Evolutionary conservation across 352 stramenopile genomes (phyloP).

Genomic region (Pythium scleroteichum): DNA sequence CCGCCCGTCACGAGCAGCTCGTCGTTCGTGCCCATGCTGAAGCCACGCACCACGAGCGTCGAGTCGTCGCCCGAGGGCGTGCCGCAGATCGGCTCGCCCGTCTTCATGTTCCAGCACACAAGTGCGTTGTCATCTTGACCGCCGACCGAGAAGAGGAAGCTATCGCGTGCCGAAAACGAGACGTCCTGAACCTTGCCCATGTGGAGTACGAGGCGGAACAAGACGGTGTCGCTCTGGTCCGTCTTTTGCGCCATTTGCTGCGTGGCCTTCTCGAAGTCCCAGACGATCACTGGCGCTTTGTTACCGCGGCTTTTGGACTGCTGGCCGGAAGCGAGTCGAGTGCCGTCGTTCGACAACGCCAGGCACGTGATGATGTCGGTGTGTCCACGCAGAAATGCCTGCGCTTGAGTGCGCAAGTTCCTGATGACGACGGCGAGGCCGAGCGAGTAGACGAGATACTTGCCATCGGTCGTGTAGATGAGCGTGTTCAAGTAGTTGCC

Average conservation of each 20-base stretch:
- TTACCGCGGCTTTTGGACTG: constrained; percentile 93
- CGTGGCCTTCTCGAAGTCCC: constrained; percentile 91
- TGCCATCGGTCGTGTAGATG: constrained; percentile 78
- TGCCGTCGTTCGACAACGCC: constrained; percentile 90
- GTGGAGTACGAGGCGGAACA: constrained; percentile 94
- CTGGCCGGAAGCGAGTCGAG: constrained; percentile 89
- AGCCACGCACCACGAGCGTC: constrained; percentile 84
- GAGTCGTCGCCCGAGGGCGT: constrained; percentile 93
- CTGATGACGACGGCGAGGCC: constrained; percentile 84
- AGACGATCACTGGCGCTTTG: constrained; percentile 94
- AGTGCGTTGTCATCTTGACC: constrained; percentile 97
- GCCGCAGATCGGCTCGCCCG: constrained; percentile 90
- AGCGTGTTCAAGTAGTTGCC: constrained; percentile 58
- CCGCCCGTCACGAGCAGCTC: constrained; percentile 94
- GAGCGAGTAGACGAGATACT: constrained; percentile 86
- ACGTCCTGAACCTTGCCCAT: constrained; percentile 94
- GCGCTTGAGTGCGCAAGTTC: constrained; percentile 68
- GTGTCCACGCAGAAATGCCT: constrained; percentile 92
- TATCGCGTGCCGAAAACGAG: constrained; percentile 87
- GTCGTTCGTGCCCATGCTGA: constrained; percentile 84
- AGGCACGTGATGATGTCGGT: constrained; percentile 93
- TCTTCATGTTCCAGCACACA: constrained; percentile 94
- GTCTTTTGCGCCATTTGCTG: constrained; percentile 58
- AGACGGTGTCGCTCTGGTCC: constrained; percentile 69
- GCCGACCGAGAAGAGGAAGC: constrained; percentile 92